phyloP scores from a whole-genome alignment of 148 eudicot genomes.

The Rhododendron simsii region DNA sequence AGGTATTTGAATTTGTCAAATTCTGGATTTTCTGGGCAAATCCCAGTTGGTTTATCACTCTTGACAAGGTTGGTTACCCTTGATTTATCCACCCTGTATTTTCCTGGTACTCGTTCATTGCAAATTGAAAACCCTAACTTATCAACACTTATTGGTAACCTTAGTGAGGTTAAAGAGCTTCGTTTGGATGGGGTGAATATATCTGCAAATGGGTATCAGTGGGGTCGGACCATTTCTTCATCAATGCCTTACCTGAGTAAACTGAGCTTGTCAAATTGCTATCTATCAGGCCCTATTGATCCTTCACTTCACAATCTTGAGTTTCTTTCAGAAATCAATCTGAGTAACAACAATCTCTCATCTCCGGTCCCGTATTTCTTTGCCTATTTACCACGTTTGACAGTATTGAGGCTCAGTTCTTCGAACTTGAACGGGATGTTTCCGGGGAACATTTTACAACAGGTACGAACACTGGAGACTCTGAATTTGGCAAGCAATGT shows the following conservation, averaged over 20 bases:
- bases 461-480: neutral
- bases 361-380: constrained; percentile 12
- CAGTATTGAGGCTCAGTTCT: neutral
- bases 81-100: constrained; percentile 13
- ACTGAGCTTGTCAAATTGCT: constrained; percentile 15
- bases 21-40: constrained; percentile 31
- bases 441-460: neutral
- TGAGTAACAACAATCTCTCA: constrained; percentile 4
- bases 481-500: constrained; percentile 12
- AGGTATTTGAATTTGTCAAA: constrained; percentile 27
- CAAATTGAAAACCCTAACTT: neutral
- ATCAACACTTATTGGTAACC: neutral
- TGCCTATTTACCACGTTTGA: neutral
- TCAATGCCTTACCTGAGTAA: constrained; percentile 11
- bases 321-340: neutral
- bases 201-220: neutral
- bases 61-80: constrained; percentile 20
- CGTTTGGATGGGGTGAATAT: constrained; percentile 13
- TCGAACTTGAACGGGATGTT: neutral
- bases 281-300: constrained; percentile 20
- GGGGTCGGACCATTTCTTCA: constrained; percentile 9
- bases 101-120: neutral
- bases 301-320: neutral
- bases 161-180: constrained; percentile 2
- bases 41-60: constrained; percentile 21